Conservation (phyloP, 768 basidiomycete species). For the Suillus luteus region DNA sequence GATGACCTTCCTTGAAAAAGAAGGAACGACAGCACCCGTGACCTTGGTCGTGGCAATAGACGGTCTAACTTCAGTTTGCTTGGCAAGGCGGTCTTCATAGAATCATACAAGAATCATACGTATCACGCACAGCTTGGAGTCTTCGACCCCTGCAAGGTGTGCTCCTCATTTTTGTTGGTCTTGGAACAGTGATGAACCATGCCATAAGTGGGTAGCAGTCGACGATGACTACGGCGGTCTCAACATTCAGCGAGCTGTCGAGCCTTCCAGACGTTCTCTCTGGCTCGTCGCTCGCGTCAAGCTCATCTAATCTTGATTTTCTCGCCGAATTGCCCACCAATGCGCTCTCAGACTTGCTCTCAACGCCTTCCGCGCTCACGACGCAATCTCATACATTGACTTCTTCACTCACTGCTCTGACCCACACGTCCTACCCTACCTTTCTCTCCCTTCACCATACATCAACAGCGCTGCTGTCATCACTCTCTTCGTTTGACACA, state of each 20-base stretch:
- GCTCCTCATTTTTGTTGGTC: background rate
- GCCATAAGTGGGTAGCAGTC: slow-evolving; percentile 2
- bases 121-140: background rate
- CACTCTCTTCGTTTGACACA: slow-evolving; percentile 71
- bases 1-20: background rate
- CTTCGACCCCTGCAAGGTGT: background rate
- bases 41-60: too few relatives aligned
- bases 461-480: slow-evolving; percentile 69
- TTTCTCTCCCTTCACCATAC: slow-evolving; percentile 87
- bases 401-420: slow-evolving; percentile 85
- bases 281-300: slow-evolving; percentile 11
- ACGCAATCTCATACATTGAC: slow-evolving; percentile 87
- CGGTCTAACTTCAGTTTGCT: background rate
- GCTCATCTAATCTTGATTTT: slow-evolving; percentile 45
- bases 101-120: too few relatives aligned
- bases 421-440: slow-evolving; percentile 88
- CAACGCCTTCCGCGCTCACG: slow-evolving; percentile 75
- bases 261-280: slow-evolving; percentile 31
- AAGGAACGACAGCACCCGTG: too few relatives aligned
- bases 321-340: slow-evolving; percentile 66
- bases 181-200: background rate
- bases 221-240: slow-evolving; percentile 22
- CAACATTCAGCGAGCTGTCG: slow-evolving; percentile 21
- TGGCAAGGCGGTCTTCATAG: background rate
- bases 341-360: slow-evolving; percentile 64